Percentiles rank a stretch among this genome's conserved stretches.
Evolutionary conservation across 441 rosid species (phyloP).

Genomic region (Viola pubescens): DNA sequence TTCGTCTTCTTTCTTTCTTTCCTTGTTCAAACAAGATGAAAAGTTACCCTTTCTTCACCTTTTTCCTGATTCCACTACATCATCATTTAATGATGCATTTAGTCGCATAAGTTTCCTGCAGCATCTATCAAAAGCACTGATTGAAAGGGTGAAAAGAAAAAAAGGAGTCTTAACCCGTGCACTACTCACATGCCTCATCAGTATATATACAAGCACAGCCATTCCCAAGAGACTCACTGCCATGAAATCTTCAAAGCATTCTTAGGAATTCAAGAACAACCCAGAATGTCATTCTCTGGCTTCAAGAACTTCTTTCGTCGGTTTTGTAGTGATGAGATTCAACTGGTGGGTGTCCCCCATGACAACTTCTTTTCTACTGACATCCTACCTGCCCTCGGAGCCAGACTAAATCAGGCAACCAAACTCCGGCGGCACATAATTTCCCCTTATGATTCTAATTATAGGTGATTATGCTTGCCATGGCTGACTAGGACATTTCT

Average conservation of each 20-base stretch:
- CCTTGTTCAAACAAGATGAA: constrained; percentile 28
- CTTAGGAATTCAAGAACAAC: constrained; percentile 9
- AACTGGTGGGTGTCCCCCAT: constrained; percentile 30
- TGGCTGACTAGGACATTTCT: constrained; percentile 10
- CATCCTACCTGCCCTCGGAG: constrained; percentile 92
- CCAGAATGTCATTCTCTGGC: constrained; percentile 49
- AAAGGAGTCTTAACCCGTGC: constrained; percentile 39
- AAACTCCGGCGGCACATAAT: constrained; percentile 64
- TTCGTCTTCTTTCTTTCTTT: constrained; percentile 16
- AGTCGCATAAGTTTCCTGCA: constrained; percentile 30
- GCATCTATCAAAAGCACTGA: constrained; percentile 28
- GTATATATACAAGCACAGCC: constrained; percentile 28
- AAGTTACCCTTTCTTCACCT: constrained; percentile 15
- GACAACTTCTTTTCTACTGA: constrained; percentile 76
- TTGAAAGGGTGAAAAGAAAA: constrained; percentile 27
- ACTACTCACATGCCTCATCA: constrained; percentile 39
- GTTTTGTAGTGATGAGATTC: constrained; percentile 65
- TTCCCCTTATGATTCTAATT: constrained; percentile 66
- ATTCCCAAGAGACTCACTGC: constrained; percentile 25
- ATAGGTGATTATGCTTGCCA: constrained; percentile 47
- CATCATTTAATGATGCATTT: constrained; percentile 34
- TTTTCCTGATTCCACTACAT: constrained; percentile 22
- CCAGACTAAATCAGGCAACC: constrained; percentile 72
- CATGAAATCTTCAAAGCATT: constrained; percentile 18
- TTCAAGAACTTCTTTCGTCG: constrained; percentile 62